A percentile compares a stretch with the other conserved stretches of the same genome.
Evolutionary conservation across 139 green algal species (phyloP).

Genomic region (Zygnema circumcarinatum): DNA sequence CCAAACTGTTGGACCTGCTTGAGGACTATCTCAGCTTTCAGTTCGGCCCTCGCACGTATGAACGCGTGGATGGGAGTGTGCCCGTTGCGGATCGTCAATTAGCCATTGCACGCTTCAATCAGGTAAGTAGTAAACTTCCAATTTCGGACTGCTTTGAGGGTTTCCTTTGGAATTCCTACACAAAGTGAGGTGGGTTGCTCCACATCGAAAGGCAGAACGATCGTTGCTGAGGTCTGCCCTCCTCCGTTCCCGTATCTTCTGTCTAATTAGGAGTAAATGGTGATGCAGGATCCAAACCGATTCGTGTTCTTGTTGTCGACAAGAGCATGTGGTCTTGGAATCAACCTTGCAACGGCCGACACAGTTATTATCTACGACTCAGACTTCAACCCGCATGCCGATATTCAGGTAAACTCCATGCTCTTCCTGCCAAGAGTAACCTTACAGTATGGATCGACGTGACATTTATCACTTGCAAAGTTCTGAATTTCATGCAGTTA

Average conservation of each 20-base stretch:
- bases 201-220: too few relatives aligned
- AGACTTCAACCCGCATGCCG: slow-evolving; percentile 58
- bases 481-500: slow-evolving; percentile 9
- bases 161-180: too few relatives aligned
- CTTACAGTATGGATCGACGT: background rate
- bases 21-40: slow-evolving; percentile 60
- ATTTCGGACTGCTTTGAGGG: too few relatives aligned
- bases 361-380: slow-evolving; percentile 70
- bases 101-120: slow-evolving; percentile 65
- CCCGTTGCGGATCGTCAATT: slow-evolving; percentile 53
- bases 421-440: background rate
- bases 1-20: slow-evolving; percentile 67
- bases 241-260: too few relatives aligned
- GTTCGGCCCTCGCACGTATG: slow-evolving; percentile 41
- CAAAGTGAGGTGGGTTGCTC: too few relatives aligned
- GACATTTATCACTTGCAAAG: background rate
- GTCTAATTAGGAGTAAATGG: too few relatives aligned
- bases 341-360: slow-evolving; percentile 69
- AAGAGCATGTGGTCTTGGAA: slow-evolving; percentile 65
- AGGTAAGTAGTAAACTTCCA: too few relatives aligned
- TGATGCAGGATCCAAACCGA: slow-evolving; percentile 23
- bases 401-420: slow-evolving; percentile 33
- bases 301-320: slow-evolving; percentile 68
- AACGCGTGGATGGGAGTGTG: slow-evolving; percentile 63
- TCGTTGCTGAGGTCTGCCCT: too few relatives aligned